Base-by-base conservation (phyloP, 1,284 basidiomycete species). In the Afroboletus lepidellus region DNA sequence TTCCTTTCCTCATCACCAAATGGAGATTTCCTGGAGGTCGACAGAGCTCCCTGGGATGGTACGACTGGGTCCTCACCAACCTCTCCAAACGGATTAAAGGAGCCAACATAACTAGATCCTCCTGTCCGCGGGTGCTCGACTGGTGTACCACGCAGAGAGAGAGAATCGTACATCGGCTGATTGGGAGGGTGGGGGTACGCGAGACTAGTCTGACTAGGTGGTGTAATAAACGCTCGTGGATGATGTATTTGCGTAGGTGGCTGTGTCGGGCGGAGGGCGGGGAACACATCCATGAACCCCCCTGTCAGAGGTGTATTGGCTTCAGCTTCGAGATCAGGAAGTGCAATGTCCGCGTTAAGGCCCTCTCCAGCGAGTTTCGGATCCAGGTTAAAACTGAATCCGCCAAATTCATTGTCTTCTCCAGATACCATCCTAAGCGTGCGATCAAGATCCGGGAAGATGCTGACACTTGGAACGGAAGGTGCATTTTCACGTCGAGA, bases 401-500 rank as follows among this genome's bases (percentile, higher is more conserved):
- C 84, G 37, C 82, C 83, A 49, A 72, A 76, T 44, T 72, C 71
- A 50, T 72, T 77, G 56, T 82, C 79, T 54, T 77, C 79, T 16
- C 79, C 81, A 56, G 77, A 80, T 38, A 90, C 74, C 44, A 80
- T 83, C 60, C 87, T 81, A 49, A 92, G 72, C 27, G 87, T 91
- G 20, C 87, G 80, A 67, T 93, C 90, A 56, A 93, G 85, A 62
- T 93, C 91, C n/a, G 91, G 91, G 77, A 92, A 94, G n/a, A 91
- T 87, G 66, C 80, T 91, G 54, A 81, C 72, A 43, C 74, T 76
- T 25, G 74, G 69, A 20, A 77, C 66, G 12, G 70, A 54, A 4
- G 79, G 71, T 3, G 76, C 63, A 8, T 80, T 77, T 60, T 92
- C 88, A 41, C 91, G 78, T 37, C 92, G 78, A 41, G 83, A 83